A percentile compares a stretch with the other conserved stretches of the same genome.
Evolutionary conservation across 768 basidiomycete species (phyloP).

Genomic region (Lentinula edodes): DNA sequence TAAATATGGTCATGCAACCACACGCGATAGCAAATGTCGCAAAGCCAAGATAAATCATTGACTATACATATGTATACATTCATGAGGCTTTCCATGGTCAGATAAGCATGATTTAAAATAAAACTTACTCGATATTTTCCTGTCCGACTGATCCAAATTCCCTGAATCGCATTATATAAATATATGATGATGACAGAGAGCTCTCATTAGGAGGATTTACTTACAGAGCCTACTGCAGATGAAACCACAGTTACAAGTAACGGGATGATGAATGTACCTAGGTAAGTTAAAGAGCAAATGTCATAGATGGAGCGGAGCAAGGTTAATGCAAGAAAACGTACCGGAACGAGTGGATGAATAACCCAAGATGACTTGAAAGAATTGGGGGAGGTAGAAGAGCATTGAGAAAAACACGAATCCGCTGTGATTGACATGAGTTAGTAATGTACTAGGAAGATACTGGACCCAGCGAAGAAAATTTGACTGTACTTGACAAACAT

Average conservation of each 20-base stretch:
- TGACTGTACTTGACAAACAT: slow-evolving; percentile 59
- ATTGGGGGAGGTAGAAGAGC: slow-evolving; percentile 69
- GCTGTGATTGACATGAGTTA: slow-evolving; percentile 19
- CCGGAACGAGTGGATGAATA: slow-evolving; percentile 54
- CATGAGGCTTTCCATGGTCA: too few species aligned
- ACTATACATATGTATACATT: background rate
- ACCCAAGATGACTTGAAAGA: slow-evolving; percentile 66
- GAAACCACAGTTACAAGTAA: slow-evolving; percentile 60
- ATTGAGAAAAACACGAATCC: slow-evolving; percentile 60
- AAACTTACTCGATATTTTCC: slow-evolving; percentile 49
- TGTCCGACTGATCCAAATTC: slow-evolving; percentile 58
- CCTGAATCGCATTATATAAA: slow-evolving; percentile 25
- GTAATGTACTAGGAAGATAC: background rate
- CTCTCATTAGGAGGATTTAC: slow-evolving; percentile 10
- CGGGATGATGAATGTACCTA: slow-evolving; percentile 61
- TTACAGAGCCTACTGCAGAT: slow-evolving; percentile 47
- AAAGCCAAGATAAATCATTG: slow-evolving; percentile 62
- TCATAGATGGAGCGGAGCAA: background rate
- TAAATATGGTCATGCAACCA: slow-evolving; percentile 62
- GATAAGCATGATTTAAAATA: too few species aligned
- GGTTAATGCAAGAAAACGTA: background rate
- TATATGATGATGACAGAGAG: background rate
- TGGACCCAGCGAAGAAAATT: background rate
- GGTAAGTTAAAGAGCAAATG: background rate
- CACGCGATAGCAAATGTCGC: slow-evolving; percentile 63